These are phyloP conservation scores for Erucastrum elatum DNA, from an alignment of 345 rosid species.

Conservation along the genomic window DNA sequence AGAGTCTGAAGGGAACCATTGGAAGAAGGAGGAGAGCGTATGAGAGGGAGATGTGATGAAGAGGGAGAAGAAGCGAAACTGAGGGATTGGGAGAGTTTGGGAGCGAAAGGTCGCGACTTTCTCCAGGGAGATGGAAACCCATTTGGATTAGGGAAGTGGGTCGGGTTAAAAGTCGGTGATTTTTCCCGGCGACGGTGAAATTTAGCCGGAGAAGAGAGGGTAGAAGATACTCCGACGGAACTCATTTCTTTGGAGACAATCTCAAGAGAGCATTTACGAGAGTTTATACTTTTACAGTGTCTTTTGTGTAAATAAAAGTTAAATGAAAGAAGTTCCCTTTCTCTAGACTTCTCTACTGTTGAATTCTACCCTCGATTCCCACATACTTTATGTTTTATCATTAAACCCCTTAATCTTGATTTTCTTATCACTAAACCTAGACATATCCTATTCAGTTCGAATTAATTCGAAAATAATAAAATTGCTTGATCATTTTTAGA, in stretches of 20 bases:
- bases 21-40: conserved; percentile 22
- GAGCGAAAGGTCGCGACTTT: conserved; percentile 31
- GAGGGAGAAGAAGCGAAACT: conserved; percentile 13
- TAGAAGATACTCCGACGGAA: conserved; percentile 6
- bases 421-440: neutral
- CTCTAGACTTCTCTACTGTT: neutral
- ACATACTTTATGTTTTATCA: neutral
- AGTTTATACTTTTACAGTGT: neutral
- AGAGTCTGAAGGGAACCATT: conserved; percentile 33
- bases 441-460: neutral
- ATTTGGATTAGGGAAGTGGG: conserved; percentile 13
- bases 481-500: neutral
- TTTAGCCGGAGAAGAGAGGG: conserved; percentile 30
- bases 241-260: conserved; percentile 5
- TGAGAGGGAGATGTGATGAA: conserved; percentile 34
- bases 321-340: no score
- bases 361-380: neutral
- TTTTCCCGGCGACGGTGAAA: conserved; percentile 25
- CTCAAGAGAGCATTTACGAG: neutral
- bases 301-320: neutral
- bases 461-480: neutral
- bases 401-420: neutral
- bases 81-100: conserved; percentile 26
- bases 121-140: conserved; percentile 15
- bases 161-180: conserved; percentile 13